A percentile compares a stretch with the other conserved stretches of the same genome.
These are phyloP conservation scores for Pseudomonodictys pantanalensis DNA, from an alignment of 495 filamentous ascomycete genomes.

Conservation along the genomic window DNA sequence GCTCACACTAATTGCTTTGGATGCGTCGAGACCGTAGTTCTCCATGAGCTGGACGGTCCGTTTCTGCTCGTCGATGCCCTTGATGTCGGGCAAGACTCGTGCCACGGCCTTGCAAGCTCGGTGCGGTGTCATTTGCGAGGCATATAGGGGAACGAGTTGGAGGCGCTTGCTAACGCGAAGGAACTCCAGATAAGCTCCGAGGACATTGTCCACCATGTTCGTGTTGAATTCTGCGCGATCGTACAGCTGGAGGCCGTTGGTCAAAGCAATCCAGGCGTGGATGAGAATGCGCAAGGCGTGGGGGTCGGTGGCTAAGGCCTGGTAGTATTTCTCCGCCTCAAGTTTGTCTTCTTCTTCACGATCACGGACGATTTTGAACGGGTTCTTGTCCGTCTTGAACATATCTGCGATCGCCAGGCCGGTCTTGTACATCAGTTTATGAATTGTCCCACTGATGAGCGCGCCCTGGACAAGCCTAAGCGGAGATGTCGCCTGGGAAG, in stretches of 20 bases:
- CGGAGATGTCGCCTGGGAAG: slow-evolving; percentile 51
- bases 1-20: slow-evolving; percentile 49
- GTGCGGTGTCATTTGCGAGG: slow-evolving; percentile 61
- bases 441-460: slow-evolving; percentile 58
- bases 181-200: slow-evolving; percentile 77
- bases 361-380: slow-evolving; percentile 14
- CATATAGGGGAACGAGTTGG: slow-evolving; percentile 81
- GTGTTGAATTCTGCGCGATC: slow-evolving; percentile 36
- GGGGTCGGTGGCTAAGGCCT: slow-evolving; percentile 45
- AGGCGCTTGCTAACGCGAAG: slow-evolving; percentile 66
- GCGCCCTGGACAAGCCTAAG: slow-evolving; percentile 65
- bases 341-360: neutral
- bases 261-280: slow-evolving; percentile 55
- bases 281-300: slow-evolving; percentile 58
- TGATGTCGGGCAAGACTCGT: slow-evolving; percentile 56
- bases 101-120: slow-evolving; percentile 53
- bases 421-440: slow-evolving; percentile 56
- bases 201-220: slow-evolving; percentile 57
- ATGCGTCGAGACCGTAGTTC: slow-evolving; percentile 52
- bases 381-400: slow-evolving; percentile 46
- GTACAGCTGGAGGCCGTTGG: slow-evolving; percentile 43
- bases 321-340: slow-evolving; percentile 16
- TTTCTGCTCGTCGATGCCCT: slow-evolving; percentile 47
- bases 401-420: slow-evolving; percentile 55
- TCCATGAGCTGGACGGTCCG: slow-evolving; percentile 53